A percentile compares a stretch with the other conserved stretches of the same genome.
phyloP scores from a whole-genome alignment of 2,329 filamentous ascomycete species.

The Phialophora verrucosa region DNA sequence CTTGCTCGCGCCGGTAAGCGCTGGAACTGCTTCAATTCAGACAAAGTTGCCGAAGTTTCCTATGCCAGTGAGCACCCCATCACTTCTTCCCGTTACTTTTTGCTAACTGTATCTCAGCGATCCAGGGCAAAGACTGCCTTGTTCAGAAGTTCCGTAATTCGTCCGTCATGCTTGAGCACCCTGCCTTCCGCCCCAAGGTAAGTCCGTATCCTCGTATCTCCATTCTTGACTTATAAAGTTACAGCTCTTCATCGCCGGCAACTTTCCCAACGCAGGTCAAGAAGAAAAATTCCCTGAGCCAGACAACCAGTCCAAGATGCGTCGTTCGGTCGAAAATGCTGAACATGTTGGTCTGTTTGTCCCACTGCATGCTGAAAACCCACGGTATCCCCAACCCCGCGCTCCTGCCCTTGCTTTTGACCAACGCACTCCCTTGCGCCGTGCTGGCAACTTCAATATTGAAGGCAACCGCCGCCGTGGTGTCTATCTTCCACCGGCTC shows the following conservation, averaged over 20 bases:
- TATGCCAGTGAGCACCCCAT: slow-evolving; percentile 77
- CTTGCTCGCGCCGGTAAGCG: slow-evolving; percentile 71
- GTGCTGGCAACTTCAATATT: slow-evolving; percentile 10
- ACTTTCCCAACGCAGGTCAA: slow-evolving; percentile 63
- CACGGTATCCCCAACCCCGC: not conserved
- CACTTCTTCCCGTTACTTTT: slow-evolving; percentile 4
- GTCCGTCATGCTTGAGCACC: slow-evolving; percentile 87
- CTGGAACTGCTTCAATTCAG: slow-evolving; percentile 80
- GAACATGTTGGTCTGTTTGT: slow-evolving; percentile 73
- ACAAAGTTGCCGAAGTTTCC: slow-evolving; percentile 87
- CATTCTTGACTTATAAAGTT: slow-evolving; percentile 14
- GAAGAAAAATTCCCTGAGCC: slow-evolving; percentile 78
- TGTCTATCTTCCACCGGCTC: slow-evolving; percentile 31
- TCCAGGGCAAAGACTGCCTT: slow-evolving; percentile 89
- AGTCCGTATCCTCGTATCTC: slow-evolving; percentile 23
- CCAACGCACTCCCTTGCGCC: slow-evolving; percentile 18
- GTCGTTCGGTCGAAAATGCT: slow-evolving; percentile 84
- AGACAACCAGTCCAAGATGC: slow-evolving; percentile 86
- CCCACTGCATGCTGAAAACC: slow-evolving; percentile 3
- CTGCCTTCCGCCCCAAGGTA: slow-evolving; percentile 84
- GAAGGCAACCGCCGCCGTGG: slow-evolving; percentile 16
- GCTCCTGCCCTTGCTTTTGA: not conserved
- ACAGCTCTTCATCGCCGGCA: slow-evolving; percentile 61
- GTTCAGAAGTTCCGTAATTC: slow-evolving; percentile 97
- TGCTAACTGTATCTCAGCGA: slow-evolving; percentile 60